Evolutionary conservation across 1,139 yeast species (phyloP).

Genomic region (Saccharomyces pastorianus): DNA sequence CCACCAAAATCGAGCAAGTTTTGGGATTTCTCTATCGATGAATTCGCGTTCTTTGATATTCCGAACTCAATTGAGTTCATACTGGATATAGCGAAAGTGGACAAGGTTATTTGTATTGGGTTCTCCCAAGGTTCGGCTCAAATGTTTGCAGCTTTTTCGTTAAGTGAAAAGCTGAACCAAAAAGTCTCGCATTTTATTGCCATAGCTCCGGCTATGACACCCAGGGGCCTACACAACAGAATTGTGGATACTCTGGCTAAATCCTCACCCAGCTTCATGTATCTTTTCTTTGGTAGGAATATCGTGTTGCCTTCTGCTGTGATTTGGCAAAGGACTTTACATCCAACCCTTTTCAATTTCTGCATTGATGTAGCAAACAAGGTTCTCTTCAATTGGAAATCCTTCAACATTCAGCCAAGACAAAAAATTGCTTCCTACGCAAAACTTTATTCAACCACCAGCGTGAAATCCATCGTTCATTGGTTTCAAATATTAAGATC

Average conservation of each 20-base stretch:
- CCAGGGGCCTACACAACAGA: conserved; percentile 71
- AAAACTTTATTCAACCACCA: conserved; percentile 82
- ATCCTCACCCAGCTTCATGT: conserved; percentile 71
- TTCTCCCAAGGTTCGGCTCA: conserved; percentile 92
- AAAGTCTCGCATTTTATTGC: conserved; percentile 70
- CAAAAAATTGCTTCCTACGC: conserved; percentile 75
- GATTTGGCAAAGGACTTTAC: conserved; percentile 76
- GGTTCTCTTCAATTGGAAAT: conserved; percentile 70
- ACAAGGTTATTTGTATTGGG: conserved; percentile 60
- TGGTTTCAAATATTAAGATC: conserved; percentile 90
- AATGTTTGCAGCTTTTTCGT: conserved; percentile 52
- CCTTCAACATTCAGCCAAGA: conserved; percentile 57
- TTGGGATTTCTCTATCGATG: conserved; percentile 85
- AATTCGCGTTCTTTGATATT: conserved; percentile 74
- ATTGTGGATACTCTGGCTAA: conserved; percentile 70
- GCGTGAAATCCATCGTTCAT: conserved; percentile 87
- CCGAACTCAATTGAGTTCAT: conserved; percentile 68
- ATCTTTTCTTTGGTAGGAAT: conserved; percentile 63
- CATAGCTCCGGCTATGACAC: conserved; percentile 90
- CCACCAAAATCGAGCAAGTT: conserved; percentile 40
- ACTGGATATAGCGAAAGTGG: conserved; percentile 37
- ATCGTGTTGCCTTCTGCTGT: conserved; percentile 67
- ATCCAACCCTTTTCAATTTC: conserved; percentile 72
- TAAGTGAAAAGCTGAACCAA: conserved; percentile 51
- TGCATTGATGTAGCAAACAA: conserved; percentile 64